phyloP scores from a whole-genome alignment of 2,329 filamentous ascomycete species.

The Hirsutella rhossiliensis region DNA sequence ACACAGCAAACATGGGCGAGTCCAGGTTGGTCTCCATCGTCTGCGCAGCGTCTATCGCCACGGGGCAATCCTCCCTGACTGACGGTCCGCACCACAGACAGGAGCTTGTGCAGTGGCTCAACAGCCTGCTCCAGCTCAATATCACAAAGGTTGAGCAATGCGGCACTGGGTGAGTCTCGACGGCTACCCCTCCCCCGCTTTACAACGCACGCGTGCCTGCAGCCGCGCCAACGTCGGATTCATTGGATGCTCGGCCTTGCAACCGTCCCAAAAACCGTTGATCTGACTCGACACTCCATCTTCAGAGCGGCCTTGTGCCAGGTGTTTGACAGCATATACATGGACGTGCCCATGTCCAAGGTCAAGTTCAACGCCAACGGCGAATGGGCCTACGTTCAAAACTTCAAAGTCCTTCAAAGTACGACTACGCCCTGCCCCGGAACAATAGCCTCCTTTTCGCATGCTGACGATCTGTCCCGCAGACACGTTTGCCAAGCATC shows the following conservation, averaged over 20 bases:
- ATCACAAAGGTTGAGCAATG: conserved; percentile 98
- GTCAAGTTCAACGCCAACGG: conserved; percentile 98
- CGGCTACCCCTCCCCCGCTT: conserved; percentile 7
- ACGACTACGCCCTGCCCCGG: conserved; percentile 20
- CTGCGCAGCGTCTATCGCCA: too few relatives aligned
- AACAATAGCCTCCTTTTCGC: neutral
- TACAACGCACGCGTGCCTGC: neutral
- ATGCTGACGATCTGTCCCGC: conserved; percentile 6
- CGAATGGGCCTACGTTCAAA: conserved; percentile 95
- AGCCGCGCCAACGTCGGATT: neutral
- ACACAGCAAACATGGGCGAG: conserved; percentile 26
- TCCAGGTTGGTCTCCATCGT: conserved; percentile 25
- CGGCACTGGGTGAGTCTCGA: conserved; percentile 66
- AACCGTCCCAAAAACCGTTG: neutral
- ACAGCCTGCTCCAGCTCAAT: conserved; percentile 95
- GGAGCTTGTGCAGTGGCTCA: conserved; percentile 92
- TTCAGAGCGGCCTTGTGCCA: conserved; percentile 86
- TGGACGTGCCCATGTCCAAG: conserved; percentile 84
- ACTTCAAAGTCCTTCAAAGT: conserved; percentile 98
- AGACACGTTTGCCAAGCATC: conserved; percentile 78
- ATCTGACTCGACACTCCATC: conserved; percentile 6
- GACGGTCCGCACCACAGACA: conserved; percentile 49
- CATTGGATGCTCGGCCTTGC: neutral
- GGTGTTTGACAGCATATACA: conserved; percentile 96
- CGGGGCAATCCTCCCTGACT: neutral